Conservation (phyloP, 2,329 filamentous ascomycete species). For the Fusarium pseudoanthophilum region DNA sequence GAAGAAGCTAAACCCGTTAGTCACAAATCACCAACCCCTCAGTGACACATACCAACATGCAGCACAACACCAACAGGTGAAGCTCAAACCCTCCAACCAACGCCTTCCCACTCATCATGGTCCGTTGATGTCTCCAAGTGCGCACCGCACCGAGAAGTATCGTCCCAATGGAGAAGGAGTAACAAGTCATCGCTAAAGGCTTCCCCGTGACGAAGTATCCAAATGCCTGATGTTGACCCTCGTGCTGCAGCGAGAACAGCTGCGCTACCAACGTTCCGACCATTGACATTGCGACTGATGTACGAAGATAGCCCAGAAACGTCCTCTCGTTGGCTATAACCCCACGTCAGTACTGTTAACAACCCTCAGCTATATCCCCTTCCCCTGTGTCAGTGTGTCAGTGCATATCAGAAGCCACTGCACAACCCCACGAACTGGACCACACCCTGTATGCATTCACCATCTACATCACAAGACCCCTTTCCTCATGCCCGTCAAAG, state of each 20-base stretch:
- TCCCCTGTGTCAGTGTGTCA: neutral
- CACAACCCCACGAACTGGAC: neutral
- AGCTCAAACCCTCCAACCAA: slow-evolving; percentile 48
- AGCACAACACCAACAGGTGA: slow-evolving; percentile 35
- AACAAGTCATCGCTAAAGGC: slow-evolving; percentile 62
- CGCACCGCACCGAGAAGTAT: slow-evolving; percentile 47
- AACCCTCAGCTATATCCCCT: neutral
- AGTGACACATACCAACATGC: slow-evolving; percentile 27
- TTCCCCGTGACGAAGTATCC: slow-evolving; percentile 70
- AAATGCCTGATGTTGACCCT: slow-evolving; percentile 50
- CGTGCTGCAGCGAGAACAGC: slow-evolving; percentile 66
- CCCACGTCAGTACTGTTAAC: slow-evolving; percentile 1
- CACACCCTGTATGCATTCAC: neutral
- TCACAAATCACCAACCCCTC: neutral
- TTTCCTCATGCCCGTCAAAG: neutral
- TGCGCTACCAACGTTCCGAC: slow-evolving; percentile 73
- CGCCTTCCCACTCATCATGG: slow-evolving; percentile 46
- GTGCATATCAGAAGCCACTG: neutral
- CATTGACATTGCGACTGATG: slow-evolving; percentile 75
- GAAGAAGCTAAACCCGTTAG: slow-evolving; percentile 34
- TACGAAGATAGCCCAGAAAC: slow-evolving; percentile 78
- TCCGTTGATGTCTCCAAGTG: slow-evolving; percentile 47
- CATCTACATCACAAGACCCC: slow-evolving; percentile 13
- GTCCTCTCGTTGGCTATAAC: slow-evolving; percentile 75
- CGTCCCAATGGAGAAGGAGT: slow-evolving; percentile 52